Percentiles rank a stretch among this genome's conserved stretches.
These are phyloP conservation scores for Neocucurbitaria cava DNA, from an alignment of 2,329 filamentous ascomycete species.

Conservation along the genomic window DNA sequence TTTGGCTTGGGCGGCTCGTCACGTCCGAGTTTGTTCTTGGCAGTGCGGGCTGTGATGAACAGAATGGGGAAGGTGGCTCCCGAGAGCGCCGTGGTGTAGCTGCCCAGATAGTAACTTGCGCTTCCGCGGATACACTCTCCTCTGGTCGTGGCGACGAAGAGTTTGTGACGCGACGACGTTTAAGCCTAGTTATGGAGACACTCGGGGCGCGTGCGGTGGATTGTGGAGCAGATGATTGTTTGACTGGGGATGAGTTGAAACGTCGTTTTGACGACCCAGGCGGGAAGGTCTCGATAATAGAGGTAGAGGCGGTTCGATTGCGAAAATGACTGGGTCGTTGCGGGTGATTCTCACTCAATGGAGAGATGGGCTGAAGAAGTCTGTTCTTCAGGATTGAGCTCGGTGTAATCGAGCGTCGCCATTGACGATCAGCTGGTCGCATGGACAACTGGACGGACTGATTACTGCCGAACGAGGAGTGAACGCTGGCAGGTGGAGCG, in stretches of 20 bases:
- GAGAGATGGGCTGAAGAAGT: conserved; percentile 43
- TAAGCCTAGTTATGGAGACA: conserved; percentile 38
- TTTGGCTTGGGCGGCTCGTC: conserved; percentile 54
- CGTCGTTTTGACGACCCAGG: conserved; percentile 41
- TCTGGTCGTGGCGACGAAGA: conserved; percentile 34
- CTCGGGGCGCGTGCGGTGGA: conserved; percentile 47
- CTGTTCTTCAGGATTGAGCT: conserved; percentile 41
- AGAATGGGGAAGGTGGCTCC: conserved; percentile 54
- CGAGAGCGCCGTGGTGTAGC: conserved; percentile 53
- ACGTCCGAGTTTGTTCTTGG: conserved; percentile 41
- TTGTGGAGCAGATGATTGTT: conserved; percentile 38
- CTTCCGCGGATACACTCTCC: conserved; percentile 21
- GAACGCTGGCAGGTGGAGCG: conserved; percentile 55
- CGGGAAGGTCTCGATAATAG: conserved; percentile 29
- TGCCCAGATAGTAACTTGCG: conserved; percentile 39
- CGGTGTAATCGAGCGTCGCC: conserved; percentile 45
- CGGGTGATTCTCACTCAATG: conserved; percentile 42
- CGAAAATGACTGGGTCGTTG: conserved; percentile 33
- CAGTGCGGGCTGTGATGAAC: conserved; percentile 38
- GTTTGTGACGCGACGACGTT: conserved; percentile 56
- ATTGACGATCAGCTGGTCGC: conserved; percentile 44
- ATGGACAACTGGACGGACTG: conserved; percentile 41
- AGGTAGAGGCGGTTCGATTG: conserved; percentile 39
- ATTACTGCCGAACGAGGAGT: conserved; percentile 54
- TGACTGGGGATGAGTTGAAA: conserved; percentile 35